A percentile compares a stretch with the other conserved stretches of the same genome.
phyloP scores from a whole-genome alignment of 1,139 yeast genomes.

The Geotrichum candidum region DNA sequence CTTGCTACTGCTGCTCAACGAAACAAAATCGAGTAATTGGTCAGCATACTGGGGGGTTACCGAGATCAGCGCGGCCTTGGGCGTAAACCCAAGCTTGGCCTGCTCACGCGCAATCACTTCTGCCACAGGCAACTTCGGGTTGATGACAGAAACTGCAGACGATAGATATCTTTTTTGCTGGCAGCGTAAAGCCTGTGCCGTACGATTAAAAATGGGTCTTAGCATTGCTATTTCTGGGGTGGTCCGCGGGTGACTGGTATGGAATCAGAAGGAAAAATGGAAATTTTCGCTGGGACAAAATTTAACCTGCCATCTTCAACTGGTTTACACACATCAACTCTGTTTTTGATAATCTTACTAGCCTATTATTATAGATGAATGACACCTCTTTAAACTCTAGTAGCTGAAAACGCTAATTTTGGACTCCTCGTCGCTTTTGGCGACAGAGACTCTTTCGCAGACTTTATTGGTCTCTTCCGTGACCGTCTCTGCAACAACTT shows the following conservation, averaged over 20 bases:
- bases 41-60: conserved; percentile 30
- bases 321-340: background rate
- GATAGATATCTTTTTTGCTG: background rate
- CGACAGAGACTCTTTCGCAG: background rate
- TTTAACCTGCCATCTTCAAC: background rate
- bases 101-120: conserved; percentile 19
- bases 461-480: background rate
- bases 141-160: conserved; percentile 18
- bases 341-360: background rate
- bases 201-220: background rate
- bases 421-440: background rate
- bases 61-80: conserved; percentile 23
- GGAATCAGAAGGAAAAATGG: background rate
- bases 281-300: background rate
- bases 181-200: background rate
- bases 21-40: conserved; percentile 19
- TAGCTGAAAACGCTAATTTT: background rate
- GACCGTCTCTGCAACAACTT: background rate
- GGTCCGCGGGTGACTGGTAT: background rate
- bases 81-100: conserved; percentile 2
- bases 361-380: background rate
- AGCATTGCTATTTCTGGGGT: background rate
- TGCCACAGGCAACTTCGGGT: conserved; percentile 20
- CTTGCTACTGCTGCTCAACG: background rate
- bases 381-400: background rate